phyloP scores from a whole-genome alignment of 1,284 basidiomycete genomes.

The Apiotrichum veenhuisii region DNA sequence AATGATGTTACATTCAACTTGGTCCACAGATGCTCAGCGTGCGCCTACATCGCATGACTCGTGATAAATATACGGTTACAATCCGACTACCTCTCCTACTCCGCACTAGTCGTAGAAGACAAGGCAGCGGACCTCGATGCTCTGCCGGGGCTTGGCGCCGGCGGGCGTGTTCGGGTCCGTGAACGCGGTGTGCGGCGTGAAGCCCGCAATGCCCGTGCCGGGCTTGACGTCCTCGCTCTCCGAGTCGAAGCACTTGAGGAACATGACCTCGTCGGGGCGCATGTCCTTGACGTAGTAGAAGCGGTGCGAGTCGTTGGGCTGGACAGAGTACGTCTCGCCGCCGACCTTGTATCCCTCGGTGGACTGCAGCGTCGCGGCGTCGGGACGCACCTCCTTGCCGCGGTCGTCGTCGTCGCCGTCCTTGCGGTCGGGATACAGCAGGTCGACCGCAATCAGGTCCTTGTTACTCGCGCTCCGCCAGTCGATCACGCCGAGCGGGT shows the following conservation, averaged over 20 bases:
- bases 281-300: conserved; percentile 23
- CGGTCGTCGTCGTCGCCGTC: conserved; percentile 17
- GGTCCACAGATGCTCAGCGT: too few relatives aligned
- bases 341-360: conserved; percentile 15
- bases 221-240: conserved; percentile 10
- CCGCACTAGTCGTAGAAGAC: conserved; percentile 24
- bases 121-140: conserved; percentile 21
- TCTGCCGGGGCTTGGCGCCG: conserved; percentile 16
- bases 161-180: conserved; percentile 15
- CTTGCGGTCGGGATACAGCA: conserved; percentile 15
- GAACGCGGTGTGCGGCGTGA: conserved; percentile 23
- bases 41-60: too few relatives aligned
- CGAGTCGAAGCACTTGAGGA: conserved; percentile 22
- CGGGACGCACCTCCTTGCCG: conserved; percentile 15
- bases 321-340: conserved; percentile 21
- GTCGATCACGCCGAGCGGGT: conserved; percentile 19
- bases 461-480: conserved; percentile 9
- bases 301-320: conserved; percentile 10
- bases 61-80: too few relatives aligned
- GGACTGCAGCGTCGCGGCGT: not conserved
- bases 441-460: conserved; percentile 16
- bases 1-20: too few relatives aligned
- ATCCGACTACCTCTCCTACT: too few relatives aligned
- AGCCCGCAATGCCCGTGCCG: conserved; percentile 9
- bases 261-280: conserved; percentile 20